Evolutionary conservation across 345 rosid species (phyloP), one percentile per base, ranked within the genome.

Genomic region (Streptanthus diversifolius): DNA sequence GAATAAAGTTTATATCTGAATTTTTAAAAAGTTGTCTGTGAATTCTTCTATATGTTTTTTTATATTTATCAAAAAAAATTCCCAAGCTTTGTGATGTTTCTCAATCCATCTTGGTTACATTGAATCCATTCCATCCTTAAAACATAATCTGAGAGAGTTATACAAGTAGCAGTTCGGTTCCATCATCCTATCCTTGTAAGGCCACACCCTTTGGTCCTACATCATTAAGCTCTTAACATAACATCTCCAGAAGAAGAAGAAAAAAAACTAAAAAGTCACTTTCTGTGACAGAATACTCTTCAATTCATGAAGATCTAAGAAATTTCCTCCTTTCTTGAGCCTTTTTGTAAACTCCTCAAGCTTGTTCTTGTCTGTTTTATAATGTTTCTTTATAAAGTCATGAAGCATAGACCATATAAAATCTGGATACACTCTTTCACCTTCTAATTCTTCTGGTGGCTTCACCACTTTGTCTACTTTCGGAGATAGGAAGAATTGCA

Each of bases 391-490:
- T 61, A 90, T 82, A 60, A 88, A 88, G 1, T 70, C 73, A 61
- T 82, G 55, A 54, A 89, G 39, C 64, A 80, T 81, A 3, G 95
- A 85, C 91, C 90, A 87, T 3, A 85, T 85, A 82, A 87, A 89
- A 60, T 89, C 95, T 0, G 95, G 88, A 71, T 86, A 88, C 47
- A 15, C 51, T 24, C 71, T 37, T 39, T 52, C 51, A 3, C 71
- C 71, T 53, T 33, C 36, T 25, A 88, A 80, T 59, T 82, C 86
- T 22, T 63, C 70, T 27, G 90, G 89, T 29, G 93, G 85, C 70
- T 78, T 83, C 72, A 88, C 85, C 19, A 82, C 72, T 62, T 85
- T 86, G 80, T 82, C 90, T 8, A 67, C 75, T 48, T 73, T 78
- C 1, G 90, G 93, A 63, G 80, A 52, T 45, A 80, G 74, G 37